These are phyloP conservation scores for Dissoconium aciculare DNA, from an alignment of 2,329 filamentous ascomycete species.

Conservation along the genomic window DNA sequence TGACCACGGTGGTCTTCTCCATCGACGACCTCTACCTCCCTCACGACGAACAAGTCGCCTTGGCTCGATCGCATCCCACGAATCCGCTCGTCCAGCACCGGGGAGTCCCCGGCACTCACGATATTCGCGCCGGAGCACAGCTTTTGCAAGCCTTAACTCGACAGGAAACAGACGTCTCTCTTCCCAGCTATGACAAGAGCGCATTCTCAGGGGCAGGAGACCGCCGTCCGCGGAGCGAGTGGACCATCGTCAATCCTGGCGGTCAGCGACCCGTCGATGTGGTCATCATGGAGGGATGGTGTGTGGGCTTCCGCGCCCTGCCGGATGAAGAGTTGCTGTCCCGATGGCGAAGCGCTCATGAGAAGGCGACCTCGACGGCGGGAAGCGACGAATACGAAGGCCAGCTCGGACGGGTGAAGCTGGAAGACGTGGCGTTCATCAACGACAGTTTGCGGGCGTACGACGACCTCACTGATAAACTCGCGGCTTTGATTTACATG, in stretches of 20 bases:
- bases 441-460: conserved; percentile 46
- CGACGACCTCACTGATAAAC: conserved; percentile 42
- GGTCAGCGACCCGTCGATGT: conserved; percentile 39
- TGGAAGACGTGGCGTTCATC: conserved; percentile 42
- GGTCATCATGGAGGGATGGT: conserved; percentile 83
- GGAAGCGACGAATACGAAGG: conserved; percentile 35
- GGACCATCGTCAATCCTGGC: conserved; percentile 44
- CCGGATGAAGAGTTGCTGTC: conserved; percentile 38
- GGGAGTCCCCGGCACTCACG: conserved; percentile 74
- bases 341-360: conserved; percentile 37
- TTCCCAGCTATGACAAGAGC: conserved; percentile 77
- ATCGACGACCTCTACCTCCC: conserved; percentile 83
- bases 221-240: conserved; percentile 46
- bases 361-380: conserved; percentile 38
- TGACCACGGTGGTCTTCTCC: conserved; percentile 57
- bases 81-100: conserved; percentile 69
- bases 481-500: conserved; percentile 52
- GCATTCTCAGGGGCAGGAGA: conserved; percentile 63
- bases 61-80: conserved; percentile 48
- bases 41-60: conserved; percentile 49
- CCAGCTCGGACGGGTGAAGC: conserved; percentile 38
- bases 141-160: conserved; percentile 47
- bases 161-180: conserved; percentile 36
- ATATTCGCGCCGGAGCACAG: conserved; percentile 46
- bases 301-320: conserved; percentile 63